Conservation (phyloP, 176 grass and related monocot species). For the Dactylis glomerata region DNA sequence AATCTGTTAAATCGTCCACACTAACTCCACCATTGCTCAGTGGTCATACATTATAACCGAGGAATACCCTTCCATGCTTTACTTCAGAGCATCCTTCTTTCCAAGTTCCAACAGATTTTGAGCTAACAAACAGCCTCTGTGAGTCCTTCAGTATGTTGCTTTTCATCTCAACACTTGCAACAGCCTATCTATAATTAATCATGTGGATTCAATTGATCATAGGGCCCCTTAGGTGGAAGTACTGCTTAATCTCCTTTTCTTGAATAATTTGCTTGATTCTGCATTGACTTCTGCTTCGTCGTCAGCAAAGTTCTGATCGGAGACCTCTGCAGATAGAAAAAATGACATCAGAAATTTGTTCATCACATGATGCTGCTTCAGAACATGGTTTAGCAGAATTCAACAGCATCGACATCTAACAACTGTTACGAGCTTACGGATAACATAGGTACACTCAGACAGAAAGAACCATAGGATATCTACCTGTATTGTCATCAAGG, state of each 20-base stretch:
- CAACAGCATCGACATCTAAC: background rate
- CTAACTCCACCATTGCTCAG: background rate
- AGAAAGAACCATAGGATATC: background rate
- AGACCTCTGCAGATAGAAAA: slow-evolving; percentile 59
- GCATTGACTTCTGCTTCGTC: slow-evolving; percentile 46
- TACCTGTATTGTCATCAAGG: slow-evolving; percentile 46
- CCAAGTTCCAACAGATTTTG: slow-evolving; percentile 13
- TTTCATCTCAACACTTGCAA: slow-evolving; percentile 9
- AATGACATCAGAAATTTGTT: slow-evolving; percentile 27
- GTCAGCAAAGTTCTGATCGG: slow-evolving; percentile 85
- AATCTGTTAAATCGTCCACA: background rate
- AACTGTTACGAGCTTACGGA: background rate
- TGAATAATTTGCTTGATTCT: slow-evolving; percentile 43
- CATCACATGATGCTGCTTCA: background rate
- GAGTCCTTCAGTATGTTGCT: background rate
- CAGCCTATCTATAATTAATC: background rate
- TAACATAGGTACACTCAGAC: background rate
- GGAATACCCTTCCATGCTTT: slow-evolving; percentile 6
- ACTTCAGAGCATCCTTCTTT: slow-evolving; percentile 12
- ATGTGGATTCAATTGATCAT: slow-evolving; percentile 46
- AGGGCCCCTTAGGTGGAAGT: slow-evolving; percentile 2
- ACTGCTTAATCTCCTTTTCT: slow-evolving; percentile 43
- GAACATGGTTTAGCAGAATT: background rate
- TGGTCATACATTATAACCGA: background rate
- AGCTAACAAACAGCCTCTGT: slow-evolving; percentile 11